A percentile compares a stretch with the other conserved stretches of the same genome.
Conservation (phyloP, 306 rosid species). For the Senna tora region DNA sequence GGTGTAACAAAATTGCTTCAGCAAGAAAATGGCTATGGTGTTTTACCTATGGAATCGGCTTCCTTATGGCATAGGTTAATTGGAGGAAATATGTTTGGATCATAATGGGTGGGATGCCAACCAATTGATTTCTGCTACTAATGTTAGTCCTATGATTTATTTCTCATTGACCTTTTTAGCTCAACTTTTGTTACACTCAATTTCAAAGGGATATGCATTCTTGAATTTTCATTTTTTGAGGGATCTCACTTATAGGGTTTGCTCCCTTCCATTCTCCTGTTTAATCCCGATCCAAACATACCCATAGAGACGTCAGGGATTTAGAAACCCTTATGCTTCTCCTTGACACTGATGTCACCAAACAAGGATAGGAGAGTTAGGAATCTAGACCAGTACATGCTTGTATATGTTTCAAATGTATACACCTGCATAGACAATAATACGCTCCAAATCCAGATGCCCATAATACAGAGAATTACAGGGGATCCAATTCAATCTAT, state of each 20-base stretch:
- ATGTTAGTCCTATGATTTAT: not conserved
- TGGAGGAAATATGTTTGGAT: not conserved
- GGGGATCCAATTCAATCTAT: too few relatives aligned
- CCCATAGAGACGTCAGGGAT: not conserved
- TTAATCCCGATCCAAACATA: too few relatives aligned
- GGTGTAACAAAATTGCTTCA: not conserved
- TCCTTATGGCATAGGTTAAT: not conserved
- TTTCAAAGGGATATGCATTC: not conserved
- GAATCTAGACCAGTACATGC: not conserved
- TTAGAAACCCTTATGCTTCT: not conserved
- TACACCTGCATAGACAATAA: too few relatives aligned
- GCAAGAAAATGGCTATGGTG: not conserved
- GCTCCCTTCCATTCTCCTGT: too few relatives aligned
- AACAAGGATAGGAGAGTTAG: not conserved
- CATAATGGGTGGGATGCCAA: not conserved
- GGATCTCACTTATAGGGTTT: not conserved
- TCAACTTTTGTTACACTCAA: not conserved
- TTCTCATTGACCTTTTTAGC: not conserved
- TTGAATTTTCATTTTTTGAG: not conserved
- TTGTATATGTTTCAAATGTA: too few relatives aligned
- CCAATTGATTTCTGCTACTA: not conserved
- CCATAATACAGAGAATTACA: too few relatives aligned
- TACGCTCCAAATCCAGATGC: too few relatives aligned
- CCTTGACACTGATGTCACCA: not conserved
- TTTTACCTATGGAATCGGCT: not conserved